Evolutionary conservation across 768 basidiomycete genomes (phyloP).

Genomic region (Leccinum obscurum): DNA sequence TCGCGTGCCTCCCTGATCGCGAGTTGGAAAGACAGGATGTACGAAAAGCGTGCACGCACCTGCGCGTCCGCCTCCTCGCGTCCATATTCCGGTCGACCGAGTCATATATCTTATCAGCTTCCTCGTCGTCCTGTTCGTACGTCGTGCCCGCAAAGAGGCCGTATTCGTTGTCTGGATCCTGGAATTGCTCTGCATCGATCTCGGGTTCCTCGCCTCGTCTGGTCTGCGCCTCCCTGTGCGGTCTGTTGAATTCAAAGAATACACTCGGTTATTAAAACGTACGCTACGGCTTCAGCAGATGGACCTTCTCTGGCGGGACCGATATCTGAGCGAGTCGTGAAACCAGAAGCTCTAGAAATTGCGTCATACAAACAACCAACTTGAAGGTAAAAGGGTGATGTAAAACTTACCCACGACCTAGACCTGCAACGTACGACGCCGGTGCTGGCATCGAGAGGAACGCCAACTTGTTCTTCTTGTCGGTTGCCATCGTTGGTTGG

Average conservation of each 20-base stretch:
- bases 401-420: conserved; percentile 83
- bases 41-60: conserved; percentile 51
- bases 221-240: conserved; percentile 78
- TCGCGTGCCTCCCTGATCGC: conserved; percentile 69
- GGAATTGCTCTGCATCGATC: conserved; percentile 86
- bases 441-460: conserved; percentile 93
- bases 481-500: conserved; percentile 39
- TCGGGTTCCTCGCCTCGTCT: conserved; percentile 86
- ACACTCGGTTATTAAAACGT: conserved; percentile 33
- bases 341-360: conserved; percentile 79
- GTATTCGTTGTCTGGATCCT: conserved; percentile 97
- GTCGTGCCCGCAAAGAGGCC: conserved; percentile 95
- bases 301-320: conserved; percentile 97
- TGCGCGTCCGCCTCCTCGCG: conserved; percentile 70
- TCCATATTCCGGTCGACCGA: conserved; percentile 92
- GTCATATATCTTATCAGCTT: conserved; percentile 95
- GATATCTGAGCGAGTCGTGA: conserved; percentile 98
- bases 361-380: conserved; percentile 12
- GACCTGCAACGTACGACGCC: conserved; percentile 97
- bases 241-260: background rate
- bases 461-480: conserved; percentile 80
- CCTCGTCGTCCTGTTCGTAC: conserved; percentile 97
- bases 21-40: conserved; percentile 13
- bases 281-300: conserved; percentile 89
- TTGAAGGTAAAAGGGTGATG: background rate